These are phyloP conservation scores for Pinus taeda DNA, from an alignment of 75 land plant species.

Conservation along the genomic window DNA sequence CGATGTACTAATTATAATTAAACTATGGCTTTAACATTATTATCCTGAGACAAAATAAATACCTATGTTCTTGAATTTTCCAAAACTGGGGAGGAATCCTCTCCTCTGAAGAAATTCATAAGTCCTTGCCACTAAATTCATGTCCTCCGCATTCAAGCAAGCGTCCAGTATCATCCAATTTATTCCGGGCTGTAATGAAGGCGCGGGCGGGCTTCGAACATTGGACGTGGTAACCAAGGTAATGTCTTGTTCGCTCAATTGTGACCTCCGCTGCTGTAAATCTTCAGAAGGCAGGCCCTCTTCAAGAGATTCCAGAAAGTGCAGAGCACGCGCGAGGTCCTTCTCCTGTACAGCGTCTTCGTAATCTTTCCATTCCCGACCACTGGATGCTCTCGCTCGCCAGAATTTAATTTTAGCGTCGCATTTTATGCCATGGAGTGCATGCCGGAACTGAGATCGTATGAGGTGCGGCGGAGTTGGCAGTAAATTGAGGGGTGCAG, in stretches of 20 bases:
- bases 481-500: too few relatives aligned
- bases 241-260: constrained; percentile 10
- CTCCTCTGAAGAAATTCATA: constrained; percentile 55
- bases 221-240: not conserved
- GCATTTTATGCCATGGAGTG: too few relatives aligned
- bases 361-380: constrained; percentile 67
- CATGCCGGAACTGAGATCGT: too few relatives aligned
- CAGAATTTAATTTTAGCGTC: not conserved
- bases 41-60: not conserved
- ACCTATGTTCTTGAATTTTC: constrained; percentile 76
- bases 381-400: not conserved
- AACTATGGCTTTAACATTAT: not conserved
- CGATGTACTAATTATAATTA: too few relatives aligned
- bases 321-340: constrained; percentile 75
- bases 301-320: constrained; percentile 35
- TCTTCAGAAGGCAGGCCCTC: not conserved
- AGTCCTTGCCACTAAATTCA: constrained; percentile 73
- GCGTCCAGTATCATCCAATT: constrained; percentile 82
- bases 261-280: too few relatives aligned
- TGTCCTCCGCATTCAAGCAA: constrained; percentile 78
- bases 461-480: too few relatives aligned
- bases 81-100: constrained; percentile 74
- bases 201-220: not conserved
- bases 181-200: constrained; percentile 19
- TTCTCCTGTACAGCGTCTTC: constrained; percentile 75